Conservation (phyloP, 116 monocot species). For the Dioscorea cayenensis region DNA sequence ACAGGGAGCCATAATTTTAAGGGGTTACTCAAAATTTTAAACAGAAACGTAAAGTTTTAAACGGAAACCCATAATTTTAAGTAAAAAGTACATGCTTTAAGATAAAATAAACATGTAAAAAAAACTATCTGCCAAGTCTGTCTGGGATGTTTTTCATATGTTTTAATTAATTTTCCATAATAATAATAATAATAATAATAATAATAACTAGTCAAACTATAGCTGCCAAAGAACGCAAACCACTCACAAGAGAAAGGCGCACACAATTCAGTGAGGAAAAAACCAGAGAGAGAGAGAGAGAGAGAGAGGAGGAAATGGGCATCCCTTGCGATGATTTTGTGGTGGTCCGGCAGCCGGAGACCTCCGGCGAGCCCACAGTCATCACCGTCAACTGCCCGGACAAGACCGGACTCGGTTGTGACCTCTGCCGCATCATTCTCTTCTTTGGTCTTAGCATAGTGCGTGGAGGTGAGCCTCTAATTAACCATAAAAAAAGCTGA, state of each 20-base stretch:
- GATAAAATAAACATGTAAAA: no score
- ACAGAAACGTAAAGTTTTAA: no score
- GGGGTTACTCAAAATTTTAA: no score
- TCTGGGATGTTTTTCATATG: no score
- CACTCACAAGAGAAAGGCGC: not conserved
- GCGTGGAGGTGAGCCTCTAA: slow-evolving; percentile 42
- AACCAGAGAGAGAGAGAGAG: not conserved
- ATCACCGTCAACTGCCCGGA: slow-evolving; percentile 91
- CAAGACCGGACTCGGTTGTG: slow-evolving; percentile 90
- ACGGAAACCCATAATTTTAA: no score
- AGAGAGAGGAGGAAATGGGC: slow-evolving; percentile 29
- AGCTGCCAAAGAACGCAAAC: not conserved
- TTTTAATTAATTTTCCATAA: no score
- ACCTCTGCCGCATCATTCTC: slow-evolving; percentile 83
- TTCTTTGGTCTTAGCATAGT: slow-evolving; percentile 82
- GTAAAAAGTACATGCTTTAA: no score
- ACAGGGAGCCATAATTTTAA: no score
- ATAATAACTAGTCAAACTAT: no score
- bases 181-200: no score
- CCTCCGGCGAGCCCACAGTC: slow-evolving; percentile 51
- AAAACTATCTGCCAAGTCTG: no score
- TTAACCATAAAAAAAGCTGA: not conserved
- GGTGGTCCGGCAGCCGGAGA: slow-evolving; percentile 47
- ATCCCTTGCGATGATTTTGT: slow-evolving; percentile 60
- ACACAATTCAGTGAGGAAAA: not conserved